Percentiles rank a stretch among this genome's conserved stretches.
Evolutionary conservation across 2,329 filamentous ascomycete species (phyloP).

Genomic region (Aspergillus sp.): DNA sequence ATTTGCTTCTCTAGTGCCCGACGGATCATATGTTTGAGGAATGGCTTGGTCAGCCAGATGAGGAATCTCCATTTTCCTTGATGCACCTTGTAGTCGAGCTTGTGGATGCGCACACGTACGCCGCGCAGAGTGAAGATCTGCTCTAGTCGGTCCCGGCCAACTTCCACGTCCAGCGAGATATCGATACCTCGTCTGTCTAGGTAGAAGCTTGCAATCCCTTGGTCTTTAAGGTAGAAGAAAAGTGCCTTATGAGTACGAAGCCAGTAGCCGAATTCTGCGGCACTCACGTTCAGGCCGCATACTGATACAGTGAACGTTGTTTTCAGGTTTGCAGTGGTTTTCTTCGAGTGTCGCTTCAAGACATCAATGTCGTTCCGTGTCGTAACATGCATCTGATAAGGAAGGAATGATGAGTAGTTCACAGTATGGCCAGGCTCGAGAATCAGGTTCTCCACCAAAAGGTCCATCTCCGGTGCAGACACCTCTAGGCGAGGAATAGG

Average conservation of each 20-base stretch:
- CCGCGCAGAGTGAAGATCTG: conserved; percentile 74
- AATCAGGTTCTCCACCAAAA: conserved; percentile 86
- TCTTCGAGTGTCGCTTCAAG: conserved; percentile 68
- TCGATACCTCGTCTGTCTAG: conserved; percentile 87
- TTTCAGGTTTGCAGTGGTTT: conserved; percentile 66
- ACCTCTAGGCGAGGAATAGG: conserved; percentile 90
- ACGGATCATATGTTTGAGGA: conserved; percentile 77
- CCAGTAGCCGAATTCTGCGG: conserved; percentile 89
- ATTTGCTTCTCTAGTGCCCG: conserved; percentile 78
- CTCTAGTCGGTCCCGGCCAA: conserved; percentile 75
- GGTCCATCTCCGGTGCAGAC: conserved; percentile 76
- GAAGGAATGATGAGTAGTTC: conserved; percentile 84
- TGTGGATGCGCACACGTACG: conserved; percentile 81
- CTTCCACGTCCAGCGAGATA: conserved; percentile 78
- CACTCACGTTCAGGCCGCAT: conserved; percentile 78
- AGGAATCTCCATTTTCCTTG: conserved; percentile 72
- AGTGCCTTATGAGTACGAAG: conserved; percentile 71
- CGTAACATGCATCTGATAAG: conserved; percentile 76
- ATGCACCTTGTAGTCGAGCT: conserved; percentile 74
- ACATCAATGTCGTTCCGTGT: conserved; percentile 86
- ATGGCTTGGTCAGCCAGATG: conserved; percentile 79
- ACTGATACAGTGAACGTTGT: conserved; percentile 76
- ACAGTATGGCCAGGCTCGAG: conserved; percentile 83
- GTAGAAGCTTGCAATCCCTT: conserved; percentile 81
- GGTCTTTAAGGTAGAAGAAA: conserved; percentile 71